phyloP scores from a whole-genome alignment of 768 basidiomycete genomes.

The Boletus pseudopeckii region DNA sequence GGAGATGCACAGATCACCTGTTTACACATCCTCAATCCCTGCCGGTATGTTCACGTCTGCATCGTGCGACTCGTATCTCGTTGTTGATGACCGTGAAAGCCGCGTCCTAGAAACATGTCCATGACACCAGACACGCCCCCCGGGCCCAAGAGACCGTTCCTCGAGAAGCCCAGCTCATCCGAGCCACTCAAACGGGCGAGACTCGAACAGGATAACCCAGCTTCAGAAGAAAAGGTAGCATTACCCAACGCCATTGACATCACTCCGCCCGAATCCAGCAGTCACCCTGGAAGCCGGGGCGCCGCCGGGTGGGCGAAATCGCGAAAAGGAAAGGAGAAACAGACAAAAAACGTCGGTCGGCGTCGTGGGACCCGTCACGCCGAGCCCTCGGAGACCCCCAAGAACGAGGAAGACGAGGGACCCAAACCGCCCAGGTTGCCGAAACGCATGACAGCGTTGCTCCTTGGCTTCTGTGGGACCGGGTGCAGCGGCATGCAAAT shows the following conservation, averaged over 20 bases:
- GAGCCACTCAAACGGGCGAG: slow-evolving; percentile 12
- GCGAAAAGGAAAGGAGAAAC: slow-evolving; percentile 36
- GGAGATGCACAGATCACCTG: slow-evolving; percentile 8
- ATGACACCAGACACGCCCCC: not conserved
- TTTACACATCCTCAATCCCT: not conserved
- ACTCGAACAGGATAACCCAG: slow-evolving; percentile 1
- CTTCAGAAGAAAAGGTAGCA: not conserved
- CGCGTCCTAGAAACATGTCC: not conserved
- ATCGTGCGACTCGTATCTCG: not conserved
- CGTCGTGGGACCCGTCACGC: slow-evolving; percentile 43
- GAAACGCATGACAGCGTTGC: slow-evolving; percentile 78
- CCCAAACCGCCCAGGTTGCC: slow-evolving; percentile 60
- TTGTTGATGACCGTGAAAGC: not conserved
- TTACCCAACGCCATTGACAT: not conserved
- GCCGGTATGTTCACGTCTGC: not conserved
- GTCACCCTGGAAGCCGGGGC: slow-evolving; percentile 15
- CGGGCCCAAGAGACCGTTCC: slow-evolving; percentile 4
- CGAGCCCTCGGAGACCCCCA: slow-evolving; percentile 27
- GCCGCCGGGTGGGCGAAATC: slow-evolving; percentile 34
- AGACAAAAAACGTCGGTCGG: slow-evolving; percentile 35
- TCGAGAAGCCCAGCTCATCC: not conserved
- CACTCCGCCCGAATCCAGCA: not conserved
- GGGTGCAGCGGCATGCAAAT: slow-evolving; percentile 96
- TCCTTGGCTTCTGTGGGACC: slow-evolving; percentile 90
- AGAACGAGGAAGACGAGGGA: slow-evolving; percentile 11